phyloP scores from a whole-genome alignment of 108 stramenopile species.

The Cyclotella cryptica region DNA sequence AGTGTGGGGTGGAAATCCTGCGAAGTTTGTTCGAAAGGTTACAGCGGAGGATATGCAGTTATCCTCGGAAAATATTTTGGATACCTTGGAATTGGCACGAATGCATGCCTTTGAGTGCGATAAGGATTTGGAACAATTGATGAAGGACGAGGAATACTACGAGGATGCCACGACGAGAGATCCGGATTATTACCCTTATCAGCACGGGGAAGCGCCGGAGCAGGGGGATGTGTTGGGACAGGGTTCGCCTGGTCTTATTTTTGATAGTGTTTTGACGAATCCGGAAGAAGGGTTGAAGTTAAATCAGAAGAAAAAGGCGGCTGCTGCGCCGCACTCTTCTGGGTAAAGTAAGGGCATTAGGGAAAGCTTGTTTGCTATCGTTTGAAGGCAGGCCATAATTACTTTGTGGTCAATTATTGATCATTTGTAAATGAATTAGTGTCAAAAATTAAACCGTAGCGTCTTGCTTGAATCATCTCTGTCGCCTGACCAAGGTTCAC shows the following conservation, averaged over 20 bases:
- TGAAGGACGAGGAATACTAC: slow-evolving; percentile 71
- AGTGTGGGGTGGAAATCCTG: slow-evolving; percentile 93
- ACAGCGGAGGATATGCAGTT: slow-evolving; percentile 74
- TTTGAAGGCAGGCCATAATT: background rate
- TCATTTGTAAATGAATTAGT: slow-evolving; percentile 16
- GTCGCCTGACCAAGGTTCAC: too few relatives aligned
- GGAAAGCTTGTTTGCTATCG: background rate
- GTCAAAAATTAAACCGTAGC: slow-evolving; percentile 2
- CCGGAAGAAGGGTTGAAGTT: slow-evolving; percentile 82
- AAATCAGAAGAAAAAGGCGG: slow-evolving; percentile 37
- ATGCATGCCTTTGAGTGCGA: slow-evolving; percentile 79
- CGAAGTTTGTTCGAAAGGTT: slow-evolving; percentile 86
- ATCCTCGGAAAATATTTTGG: slow-evolving; percentile 55
- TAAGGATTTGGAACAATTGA: slow-evolving; percentile 80
- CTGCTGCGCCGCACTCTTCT: background rate
- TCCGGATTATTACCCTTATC: slow-evolving; percentile 63
- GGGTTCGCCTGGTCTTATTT: slow-evolving; percentile 88
- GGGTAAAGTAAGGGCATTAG: background rate
- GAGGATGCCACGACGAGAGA: slow-evolving; percentile 66
- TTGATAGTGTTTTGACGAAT: slow-evolving; percentile 82
- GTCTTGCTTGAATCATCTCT: too few relatives aligned
- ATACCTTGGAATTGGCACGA: slow-evolving; percentile 66
- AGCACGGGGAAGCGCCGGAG: slow-evolving; percentile 47
- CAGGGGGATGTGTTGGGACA: slow-evolving; percentile 79
- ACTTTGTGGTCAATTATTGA: background rate